Conservation (phyloP, 768 basidiomycete genomes). For the Suillus decipiens region DNA sequence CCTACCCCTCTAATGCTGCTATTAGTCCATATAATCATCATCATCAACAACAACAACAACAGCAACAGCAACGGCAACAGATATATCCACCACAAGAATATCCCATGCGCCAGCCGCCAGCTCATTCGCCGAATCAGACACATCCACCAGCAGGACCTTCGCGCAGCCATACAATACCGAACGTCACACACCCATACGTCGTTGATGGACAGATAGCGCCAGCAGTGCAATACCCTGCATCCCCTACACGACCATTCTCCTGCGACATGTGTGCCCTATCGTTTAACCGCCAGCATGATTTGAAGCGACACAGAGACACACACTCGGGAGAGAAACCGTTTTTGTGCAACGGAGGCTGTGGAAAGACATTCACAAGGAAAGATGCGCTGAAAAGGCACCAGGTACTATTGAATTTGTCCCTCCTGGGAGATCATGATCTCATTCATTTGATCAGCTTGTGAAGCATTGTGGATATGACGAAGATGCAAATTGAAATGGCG, state of each 20-base stretch:
- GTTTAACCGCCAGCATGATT: slow-evolving; percentile 84
- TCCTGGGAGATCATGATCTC: slow-evolving; percentile 13
- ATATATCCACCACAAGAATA: slow-evolving; percentile 28
- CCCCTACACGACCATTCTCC: slow-evolving; percentile 62
- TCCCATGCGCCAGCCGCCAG: slow-evolving; percentile 34
- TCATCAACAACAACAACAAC: slow-evolving; percentile 19
- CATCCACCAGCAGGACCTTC: slow-evolving; percentile 1
- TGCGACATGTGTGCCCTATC: slow-evolving; percentile 78
- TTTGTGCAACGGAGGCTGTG: slow-evolving; percentile 80
- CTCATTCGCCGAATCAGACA: slow-evolving; percentile 32
- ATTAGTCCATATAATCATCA: slow-evolving; percentile 21
- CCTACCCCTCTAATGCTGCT: slow-evolving; percentile 19
- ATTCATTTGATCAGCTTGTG: slow-evolving; percentile 53
- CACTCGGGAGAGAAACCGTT: slow-evolving; percentile 87
- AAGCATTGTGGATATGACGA: slow-evolving; percentile 79
- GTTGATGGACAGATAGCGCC: slow-evolving; percentile 12
- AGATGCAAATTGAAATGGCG: slow-evolving; percentile 29
- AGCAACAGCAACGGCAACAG: slow-evolving; percentile 20
- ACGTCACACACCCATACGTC: neutral
- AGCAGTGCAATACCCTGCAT: slow-evolving; percentile 52
- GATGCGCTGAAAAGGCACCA: slow-evolving; percentile 87
- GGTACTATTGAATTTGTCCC: slow-evolving; percentile 37
- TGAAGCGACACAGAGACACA: slow-evolving; percentile 83
- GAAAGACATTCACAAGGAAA: slow-evolving; percentile 86
- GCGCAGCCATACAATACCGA: neutral